Base-by-base conservation (phyloP, 768 basidiomycete species). In the Pluteus cervinus region DNA sequence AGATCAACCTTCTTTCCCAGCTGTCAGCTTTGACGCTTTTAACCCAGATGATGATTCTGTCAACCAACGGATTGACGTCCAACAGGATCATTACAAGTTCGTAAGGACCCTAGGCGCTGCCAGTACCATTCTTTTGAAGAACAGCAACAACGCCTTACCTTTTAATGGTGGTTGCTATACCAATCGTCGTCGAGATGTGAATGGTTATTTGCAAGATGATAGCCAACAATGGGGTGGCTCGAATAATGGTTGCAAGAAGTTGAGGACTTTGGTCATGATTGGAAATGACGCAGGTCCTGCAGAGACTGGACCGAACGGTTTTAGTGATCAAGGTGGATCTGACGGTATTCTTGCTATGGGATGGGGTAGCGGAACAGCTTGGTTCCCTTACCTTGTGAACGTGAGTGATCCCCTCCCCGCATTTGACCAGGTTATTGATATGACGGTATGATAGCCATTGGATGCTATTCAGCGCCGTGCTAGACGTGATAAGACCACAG, bases 361-460 rank as follows among this genome's bases (percentile, higher is more conserved):
- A 10, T 96, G 92, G 92, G 92, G 89, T 24, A 85, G 81, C 33
- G 89, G 88, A 4, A 87, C 90, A 0, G 69, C 76, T 9, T 75
- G 78, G 47, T 81, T 86, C 64, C 77, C 81, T 4, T 91, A 90
- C 57, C 73, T 91, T 10, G 60, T 91, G 41, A 78, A 84, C 33
- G 81, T 83, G 39, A 51, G 75, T 62, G 10, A 32, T 15, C 18
- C 24, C 21, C 24, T 15, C 9, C 18, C 52, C 5, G 51, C 61
- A 15, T 66, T 63, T 24, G 7, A 4, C 4, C 8, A 23, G 2
- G 16, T 11, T 55, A 63, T 20, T 65, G 61, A 21, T 53, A 44
- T 11, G 60, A 65, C n/a, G 25, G n/a, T 37, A 20, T 26, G 34
- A 15, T 39, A 80, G 78, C 89, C 91, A 2, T 66, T 86, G 31